Conservation (phyloP, 1,284 basidiomycete species). For the Neolentinus lepideus region DNA sequence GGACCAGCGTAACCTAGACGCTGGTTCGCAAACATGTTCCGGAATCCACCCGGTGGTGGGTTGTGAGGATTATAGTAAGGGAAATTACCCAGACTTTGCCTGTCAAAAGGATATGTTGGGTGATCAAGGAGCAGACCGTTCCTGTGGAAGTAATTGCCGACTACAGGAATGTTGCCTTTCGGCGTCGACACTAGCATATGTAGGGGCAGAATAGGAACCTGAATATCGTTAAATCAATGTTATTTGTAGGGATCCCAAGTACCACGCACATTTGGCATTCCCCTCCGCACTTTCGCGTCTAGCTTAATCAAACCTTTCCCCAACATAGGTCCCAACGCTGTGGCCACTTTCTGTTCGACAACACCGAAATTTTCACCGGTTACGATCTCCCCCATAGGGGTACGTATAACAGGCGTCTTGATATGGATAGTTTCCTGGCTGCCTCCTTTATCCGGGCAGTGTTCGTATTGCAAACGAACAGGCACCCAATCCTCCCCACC, state of each 20-base stretch:
- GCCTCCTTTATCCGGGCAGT: conserved; percentile 43
- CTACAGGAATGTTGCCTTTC: conserved; percentile 81
- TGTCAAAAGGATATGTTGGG: conserved; percentile 55
- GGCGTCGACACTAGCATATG: conserved; percentile 89
- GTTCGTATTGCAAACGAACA: conserved; percentile 71
- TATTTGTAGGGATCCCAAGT: conserved; percentile 3
- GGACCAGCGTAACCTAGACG: conserved; percentile 35
- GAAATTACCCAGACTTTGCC: conserved; percentile 51
- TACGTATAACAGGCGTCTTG: conserved; percentile 51
- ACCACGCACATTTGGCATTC: conserved; percentile 47
- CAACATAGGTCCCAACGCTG: conserved; percentile 73
- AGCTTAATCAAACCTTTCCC: conserved; percentile 77
- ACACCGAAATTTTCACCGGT: conserved; percentile 73
- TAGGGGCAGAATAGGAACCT: conserved; percentile 77
- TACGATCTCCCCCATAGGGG: conserved; percentile 40
- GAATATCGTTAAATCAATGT: not conserved
- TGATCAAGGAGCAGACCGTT: conserved; percentile 75
- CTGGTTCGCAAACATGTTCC: conserved; percentile 23
- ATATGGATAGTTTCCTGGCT: conserved; percentile 78
- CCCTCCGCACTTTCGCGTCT: conserved; percentile 73
- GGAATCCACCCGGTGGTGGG: conserved; percentile 60
- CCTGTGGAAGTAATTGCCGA: conserved; percentile 69
- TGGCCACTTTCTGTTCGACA: conserved; percentile 78
- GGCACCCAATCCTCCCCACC: conserved; percentile 64
- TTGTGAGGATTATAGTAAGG: conserved; percentile 89